Conservation (phyloP, 2,329 filamentous ascomycete species). For the Venturia pyrina region DNA sequence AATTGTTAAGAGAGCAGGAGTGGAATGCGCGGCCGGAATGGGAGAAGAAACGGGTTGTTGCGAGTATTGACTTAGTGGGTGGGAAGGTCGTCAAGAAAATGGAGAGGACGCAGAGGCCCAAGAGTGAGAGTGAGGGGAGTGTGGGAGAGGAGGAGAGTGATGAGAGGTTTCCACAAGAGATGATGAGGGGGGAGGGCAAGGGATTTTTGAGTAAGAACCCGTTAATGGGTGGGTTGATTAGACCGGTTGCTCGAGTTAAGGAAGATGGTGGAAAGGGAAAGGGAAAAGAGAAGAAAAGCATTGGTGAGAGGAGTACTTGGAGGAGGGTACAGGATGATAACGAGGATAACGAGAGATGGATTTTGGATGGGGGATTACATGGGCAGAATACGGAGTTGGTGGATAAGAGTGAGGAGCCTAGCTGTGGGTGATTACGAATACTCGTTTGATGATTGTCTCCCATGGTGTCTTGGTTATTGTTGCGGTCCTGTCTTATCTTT, state of each 20-base stretch:
- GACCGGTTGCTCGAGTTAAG: conserved; percentile 42
- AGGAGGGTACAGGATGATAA: conserved; percentile 42
- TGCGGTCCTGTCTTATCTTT: too few relatives aligned
- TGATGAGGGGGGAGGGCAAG: conserved; percentile 15
- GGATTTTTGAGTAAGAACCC: conserved; percentile 44
- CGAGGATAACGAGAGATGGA: conserved; percentile 44
- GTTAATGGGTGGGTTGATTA: conserved; percentile 53
- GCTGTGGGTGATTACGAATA: conserved; percentile 13
- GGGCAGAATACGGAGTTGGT: conserved; percentile 16
- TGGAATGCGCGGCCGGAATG: conserved; percentile 79
- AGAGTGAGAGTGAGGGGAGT: conserved; percentile 43
- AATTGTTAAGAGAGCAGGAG: conserved; percentile 72
- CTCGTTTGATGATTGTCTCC: not conserved
- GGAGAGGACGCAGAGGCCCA: conserved; percentile 48
- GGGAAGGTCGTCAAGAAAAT: conserved; percentile 67
- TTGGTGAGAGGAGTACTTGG: conserved; percentile 30
- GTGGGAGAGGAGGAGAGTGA: conserved; percentile 18
- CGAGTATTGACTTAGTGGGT: conserved; percentile 73
- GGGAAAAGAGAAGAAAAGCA: conserved; percentile 29
- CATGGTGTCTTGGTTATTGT: not conserved
- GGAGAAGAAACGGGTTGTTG: conserved; percentile 75
- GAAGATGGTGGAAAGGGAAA: conserved; percentile 37
- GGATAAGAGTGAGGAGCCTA: conserved; percentile 15
- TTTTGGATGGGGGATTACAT: conserved; percentile 41
- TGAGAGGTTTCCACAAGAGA: not conserved